These are phyloP conservation scores for Trichoderma koningiopsis DNA, from an alignment of 2,329 filamentous ascomycete species.

Conservation along the genomic window DNA sequence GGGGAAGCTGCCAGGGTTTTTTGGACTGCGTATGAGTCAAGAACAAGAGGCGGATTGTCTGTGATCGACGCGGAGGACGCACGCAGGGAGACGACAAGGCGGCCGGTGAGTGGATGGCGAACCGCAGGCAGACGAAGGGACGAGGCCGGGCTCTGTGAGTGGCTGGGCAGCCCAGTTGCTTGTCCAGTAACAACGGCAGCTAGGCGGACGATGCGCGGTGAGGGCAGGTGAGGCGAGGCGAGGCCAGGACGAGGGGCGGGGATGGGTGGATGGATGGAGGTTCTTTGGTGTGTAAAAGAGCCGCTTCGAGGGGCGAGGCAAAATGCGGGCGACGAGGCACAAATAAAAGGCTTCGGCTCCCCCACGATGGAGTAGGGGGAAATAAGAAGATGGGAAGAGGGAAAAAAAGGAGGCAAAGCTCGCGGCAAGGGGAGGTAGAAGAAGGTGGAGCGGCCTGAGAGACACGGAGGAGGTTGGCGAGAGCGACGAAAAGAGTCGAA, in stretches of 20 bases:
- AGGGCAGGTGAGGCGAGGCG: constrained; percentile 15
- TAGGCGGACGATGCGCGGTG: not conserved
- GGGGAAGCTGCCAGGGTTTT: not conserved
- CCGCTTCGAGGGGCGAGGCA: constrained; percentile 20
- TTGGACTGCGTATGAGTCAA: constrained; percentile 8
- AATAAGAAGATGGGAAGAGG: not conserved
- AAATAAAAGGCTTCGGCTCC: constrained; percentile 20
- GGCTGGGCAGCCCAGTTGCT: not conserved
- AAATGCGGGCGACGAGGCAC: constrained; percentile 22
- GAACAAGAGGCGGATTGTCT: not conserved
- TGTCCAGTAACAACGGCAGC: not conserved
- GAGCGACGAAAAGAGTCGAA: constrained; percentile 5
- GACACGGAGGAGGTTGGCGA: constrained; percentile 14
- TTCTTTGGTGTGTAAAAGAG: not conserved
- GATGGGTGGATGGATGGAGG: constrained; percentile 4
- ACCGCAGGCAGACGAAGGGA: not conserved
- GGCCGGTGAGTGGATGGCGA: not conserved
- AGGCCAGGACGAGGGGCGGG: constrained; percentile 20
- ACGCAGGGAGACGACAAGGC: constrained; percentile 3
- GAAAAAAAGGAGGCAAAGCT: not conserved
- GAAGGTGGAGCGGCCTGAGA: constrained; percentile 16
- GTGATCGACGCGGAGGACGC: constrained; percentile 5
- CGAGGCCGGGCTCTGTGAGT: not conserved
- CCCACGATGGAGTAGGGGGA: not conserved
- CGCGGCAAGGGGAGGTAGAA: constrained; percentile 8